Percentiles rank a stretch among this genome's conserved stretches.
phyloP scores from a whole-genome alignment of 805 yeast species.

The Spathaspora passalidarum region DNA sequence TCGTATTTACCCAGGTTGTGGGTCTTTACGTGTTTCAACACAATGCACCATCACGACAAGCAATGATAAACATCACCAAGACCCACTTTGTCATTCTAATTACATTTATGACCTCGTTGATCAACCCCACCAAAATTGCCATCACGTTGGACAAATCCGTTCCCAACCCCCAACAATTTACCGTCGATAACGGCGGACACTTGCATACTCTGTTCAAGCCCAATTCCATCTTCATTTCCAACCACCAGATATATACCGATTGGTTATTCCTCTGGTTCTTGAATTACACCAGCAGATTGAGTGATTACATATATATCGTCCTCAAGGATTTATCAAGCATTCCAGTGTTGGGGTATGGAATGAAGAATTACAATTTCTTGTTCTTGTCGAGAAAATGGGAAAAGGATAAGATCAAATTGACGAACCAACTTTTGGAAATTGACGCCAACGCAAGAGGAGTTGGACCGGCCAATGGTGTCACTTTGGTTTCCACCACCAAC shows the following conservation, averaged over 20 bases:
- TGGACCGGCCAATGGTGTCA: conserved; percentile 49
- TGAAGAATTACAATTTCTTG: conserved; percentile 73
- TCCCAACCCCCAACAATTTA: conserved; percentile 20
- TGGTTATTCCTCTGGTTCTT: conserved; percentile 93
- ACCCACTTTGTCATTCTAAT: conserved; percentile 54
- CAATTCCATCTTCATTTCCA: conserved; percentile 69
- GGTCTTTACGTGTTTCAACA: conserved; percentile 28
- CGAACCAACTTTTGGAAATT: conserved; percentile 51
- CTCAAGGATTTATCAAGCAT: conserved; percentile 73
- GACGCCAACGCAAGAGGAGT: conserved; percentile 59
- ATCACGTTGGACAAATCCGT: conserved; percentile 42
- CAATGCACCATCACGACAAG: conserved; percentile 35
- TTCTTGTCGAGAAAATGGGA: conserved; percentile 86
- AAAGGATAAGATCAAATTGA: conserved; percentile 60
- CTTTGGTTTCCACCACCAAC: conserved; percentile 17
- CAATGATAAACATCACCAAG: conserved; percentile 53
- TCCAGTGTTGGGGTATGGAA: conserved; percentile 84
- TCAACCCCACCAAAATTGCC: conserved; percentile 51
- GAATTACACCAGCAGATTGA: conserved; percentile 62
- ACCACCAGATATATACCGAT: conserved; percentile 92
- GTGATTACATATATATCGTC: conserved; percentile 66
- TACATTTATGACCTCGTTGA: conserved; percentile 46
- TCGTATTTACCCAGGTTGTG: conserved; percentile 45
- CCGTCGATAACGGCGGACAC: conserved; percentile 26
- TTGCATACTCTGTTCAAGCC: conserved; percentile 34